Evolutionary conservation across 1,284 basidiomycete species (phyloP), one percentile per base, ranked within the genome.

Genomic region (Ustilago trichophora): DNA sequence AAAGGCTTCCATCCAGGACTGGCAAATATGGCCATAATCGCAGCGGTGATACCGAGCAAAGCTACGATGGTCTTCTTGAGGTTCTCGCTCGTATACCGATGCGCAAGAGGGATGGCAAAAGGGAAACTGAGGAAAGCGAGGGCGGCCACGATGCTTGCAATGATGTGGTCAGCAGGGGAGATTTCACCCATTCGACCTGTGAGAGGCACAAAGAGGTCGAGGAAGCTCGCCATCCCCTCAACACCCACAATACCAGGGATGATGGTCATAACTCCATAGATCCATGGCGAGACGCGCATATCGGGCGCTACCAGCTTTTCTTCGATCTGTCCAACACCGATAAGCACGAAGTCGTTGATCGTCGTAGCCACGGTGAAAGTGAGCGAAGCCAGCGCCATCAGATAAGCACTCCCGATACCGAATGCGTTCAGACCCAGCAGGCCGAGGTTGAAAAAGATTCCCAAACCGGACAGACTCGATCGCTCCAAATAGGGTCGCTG

Each of bases 201-300:
- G 70, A 98, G 83, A 1, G 95, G 95, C 0, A 96, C 92, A 76
- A 98, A 96, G 15, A 98, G 89, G 62, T 95, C 75, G 11, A 93
- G 78, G 6, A 91, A 88, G 2, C 87, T 86, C 33, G 87, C 84
- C 47, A 90, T 83, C 19, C 92, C 83, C 78, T 94, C 87, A 0
- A 87, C 84, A 10, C 91, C 91, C 0, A 89, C 83, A 3, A 89
- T 80, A 21, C 92, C 81, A 0, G 91, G 88, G 4, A 88, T 79
- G 9, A 85, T 22, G 33, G 67, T 35, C 18, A 67, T 46, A 13
- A 76, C 8, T 5, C 69, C 48, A 47, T 81, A 80, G 16, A 75
- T 65, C 19, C 42, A 59, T 3, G 64, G 56, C 37, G 66, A 69
- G 16, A 81, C 75, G 12, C 80, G 59, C 18, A 66, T 63, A 32